Base-by-base conservation (phyloP, 2,329 filamentous ascomycete species). In the Furcasterigmium furcatum region DNA sequence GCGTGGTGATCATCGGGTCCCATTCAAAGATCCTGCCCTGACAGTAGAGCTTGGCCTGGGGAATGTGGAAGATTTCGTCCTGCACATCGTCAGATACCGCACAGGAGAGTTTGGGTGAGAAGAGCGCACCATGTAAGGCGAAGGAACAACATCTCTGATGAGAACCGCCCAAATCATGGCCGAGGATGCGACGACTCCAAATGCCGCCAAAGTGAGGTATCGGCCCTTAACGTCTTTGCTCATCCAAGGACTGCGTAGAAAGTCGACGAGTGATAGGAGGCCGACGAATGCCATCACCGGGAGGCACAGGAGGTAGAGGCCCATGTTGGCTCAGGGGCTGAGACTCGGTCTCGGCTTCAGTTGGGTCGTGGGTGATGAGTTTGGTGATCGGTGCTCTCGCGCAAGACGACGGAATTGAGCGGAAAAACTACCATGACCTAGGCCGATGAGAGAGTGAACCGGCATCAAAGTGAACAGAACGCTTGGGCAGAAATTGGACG, bases 1-100 rank as follows among this genome's bases (percentile, higher is more conserved):
- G 94, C 2, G 94, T 99, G 1, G 94, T 99, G 60, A 99, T 94
- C 64, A 97, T 99, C 48, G 92, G 86, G 65, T 99, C 91, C 94
- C 94, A 99, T 46, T 88, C 76, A 12, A 65, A 62, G 70, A 86
- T 95, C 44, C 78, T 77, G 10, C 86, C 84, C 34, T 78, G 64
- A 64, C 91, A 96, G 64, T 96, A 99, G 24, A 80, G 82, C 58
- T 95, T 89, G 0, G 91, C 91, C 67, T 99, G 94, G 0, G 90
- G 88, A 19, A 96, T 85, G 63, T 99, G 89, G 52, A 94, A 95
- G 24, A 90, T 73, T 61, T 95, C 89, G 62, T 95, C 89, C 88
- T 92, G 51, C 19, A 27, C 22, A 5, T 1, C 8, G 14, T 12
- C 4, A 19, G 41, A n/a, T n/a, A n/a, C n/a, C n/a, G n/a, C n/a